These are phyloP conservation scores for Agrocybe pediades DNA, from an alignment of 768 basidiomycete species.

Conservation along the genomic window DNA sequence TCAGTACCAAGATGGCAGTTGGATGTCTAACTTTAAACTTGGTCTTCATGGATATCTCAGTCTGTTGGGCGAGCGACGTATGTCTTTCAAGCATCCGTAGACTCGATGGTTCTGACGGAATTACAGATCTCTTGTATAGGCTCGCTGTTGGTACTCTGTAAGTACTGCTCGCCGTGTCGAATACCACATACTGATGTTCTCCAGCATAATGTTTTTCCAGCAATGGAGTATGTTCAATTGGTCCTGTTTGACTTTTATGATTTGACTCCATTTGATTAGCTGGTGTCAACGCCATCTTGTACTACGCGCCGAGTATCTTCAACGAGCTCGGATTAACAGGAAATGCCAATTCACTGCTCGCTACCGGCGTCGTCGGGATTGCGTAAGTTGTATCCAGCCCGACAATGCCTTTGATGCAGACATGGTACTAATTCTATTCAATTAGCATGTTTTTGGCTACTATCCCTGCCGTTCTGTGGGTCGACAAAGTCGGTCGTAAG, in stretches of 20 bases:
- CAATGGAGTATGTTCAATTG: constrained; percentile 60
- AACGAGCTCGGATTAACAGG: constrained; percentile 57
- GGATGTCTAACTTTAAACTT: constrained; percentile 59
- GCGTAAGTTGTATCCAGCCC: constrained; percentile 49
- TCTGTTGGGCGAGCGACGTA: constrained; percentile 53
- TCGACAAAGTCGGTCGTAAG: constrained; percentile 75
- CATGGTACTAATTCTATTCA: too few species aligned
- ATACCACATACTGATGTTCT: neutral
- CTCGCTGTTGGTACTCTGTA: constrained; percentile 62
- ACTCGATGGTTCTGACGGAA: neutral
- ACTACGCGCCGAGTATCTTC: constrained; percentile 79
- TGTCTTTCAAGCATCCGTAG: constrained; percentile 6
- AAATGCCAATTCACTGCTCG: constrained; percentile 53
- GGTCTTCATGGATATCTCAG: constrained; percentile 63
- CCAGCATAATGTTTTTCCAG: constrained; percentile 76
- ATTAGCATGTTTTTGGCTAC: constrained; percentile 73
- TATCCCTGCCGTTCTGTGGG: constrained; percentile 80
- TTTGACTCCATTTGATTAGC: constrained; percentile 20
- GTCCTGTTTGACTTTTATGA: neutral
- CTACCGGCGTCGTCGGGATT: constrained; percentile 76
- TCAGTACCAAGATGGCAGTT: constrained; percentile 63
- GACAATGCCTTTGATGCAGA: too few species aligned
- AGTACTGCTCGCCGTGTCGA: constrained; percentile 15
- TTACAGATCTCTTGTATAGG: constrained; percentile 58
- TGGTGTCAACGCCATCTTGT: constrained; percentile 74